A percentile compares a stretch with the other conserved stretches of the same genome.
Conservation (phyloP, 2,329 filamentous ascomycete genomes). For the Cladobotryum protrusum region DNA sequence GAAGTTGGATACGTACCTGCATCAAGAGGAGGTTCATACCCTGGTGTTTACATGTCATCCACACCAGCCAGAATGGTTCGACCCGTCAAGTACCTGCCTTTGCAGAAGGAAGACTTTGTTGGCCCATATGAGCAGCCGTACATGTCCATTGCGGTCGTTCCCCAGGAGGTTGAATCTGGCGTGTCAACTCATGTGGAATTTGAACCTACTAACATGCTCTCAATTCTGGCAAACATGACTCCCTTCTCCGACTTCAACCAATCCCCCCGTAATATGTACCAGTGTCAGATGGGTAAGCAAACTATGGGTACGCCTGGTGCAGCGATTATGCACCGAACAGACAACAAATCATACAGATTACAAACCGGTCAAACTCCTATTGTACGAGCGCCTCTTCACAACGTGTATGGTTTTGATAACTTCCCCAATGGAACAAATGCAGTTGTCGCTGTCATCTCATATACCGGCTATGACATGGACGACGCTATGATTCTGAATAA, state of each 20-base stretch:
- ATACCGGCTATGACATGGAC: slow-evolving; percentile 99
- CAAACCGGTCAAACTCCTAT: slow-evolving; percentile 96
- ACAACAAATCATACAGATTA: slow-evolving; percentile 93
- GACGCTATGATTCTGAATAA: slow-evolving; percentile 99
- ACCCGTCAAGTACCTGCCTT: slow-evolving; percentile 84
- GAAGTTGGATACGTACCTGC: slow-evolving; percentile 90
- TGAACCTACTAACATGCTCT: slow-evolving; percentile 92
- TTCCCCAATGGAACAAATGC: slow-evolving; percentile 96
- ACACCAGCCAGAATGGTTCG: slow-evolving; percentile 80
- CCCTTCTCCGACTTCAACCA: slow-evolving; percentile 99
- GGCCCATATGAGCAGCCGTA: slow-evolving; percentile 95
- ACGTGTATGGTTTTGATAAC: slow-evolving; percentile 94
- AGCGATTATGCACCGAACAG: slow-evolving; percentile 76
- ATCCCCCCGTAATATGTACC: slow-evolving; percentile 98
- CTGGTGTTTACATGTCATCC: slow-evolving; percentile 90
- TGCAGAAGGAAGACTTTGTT: slow-evolving; percentile 80
- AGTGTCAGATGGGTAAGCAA: slow-evolving; percentile 99
- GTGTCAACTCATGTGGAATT: slow-evolving; percentile 91
- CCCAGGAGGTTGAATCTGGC: slow-evolving; percentile 79
- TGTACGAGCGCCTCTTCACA: slow-evolving; percentile 86
- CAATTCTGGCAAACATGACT: slow-evolving; percentile 96
- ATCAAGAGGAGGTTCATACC: slow-evolving; percentile 88
- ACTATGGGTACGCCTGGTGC: slow-evolving; percentile 96
- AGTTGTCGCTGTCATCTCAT: slow-evolving; percentile 94
- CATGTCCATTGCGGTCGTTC: slow-evolving; percentile 94